These are phyloP conservation scores for Saccharomycopsis schoenii DNA, from an alignment of 805 yeast species.

Conservation along the genomic window DNA sequence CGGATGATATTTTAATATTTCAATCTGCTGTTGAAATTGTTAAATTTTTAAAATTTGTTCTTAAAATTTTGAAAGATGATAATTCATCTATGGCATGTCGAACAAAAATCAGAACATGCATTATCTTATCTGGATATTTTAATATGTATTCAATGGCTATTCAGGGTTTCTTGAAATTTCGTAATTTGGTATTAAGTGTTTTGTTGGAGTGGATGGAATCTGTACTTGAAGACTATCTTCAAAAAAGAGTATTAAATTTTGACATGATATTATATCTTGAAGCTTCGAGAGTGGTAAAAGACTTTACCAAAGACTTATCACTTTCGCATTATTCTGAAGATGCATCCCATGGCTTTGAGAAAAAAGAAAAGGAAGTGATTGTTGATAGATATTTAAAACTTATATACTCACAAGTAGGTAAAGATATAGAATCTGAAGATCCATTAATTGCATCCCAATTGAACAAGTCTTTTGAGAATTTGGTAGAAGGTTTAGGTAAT, in stretches of 20 bases:
- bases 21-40: not conserved
- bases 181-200: not conserved
- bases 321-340: conserved; percentile 2
- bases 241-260: not conserved
- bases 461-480: conserved; percentile 47
- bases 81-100: not conserved
- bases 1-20: not conserved
- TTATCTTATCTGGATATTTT: not conserved
- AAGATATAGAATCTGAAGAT: conserved; percentile 6
- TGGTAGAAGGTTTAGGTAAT: conserved; percentile 57
- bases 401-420: conserved; percentile 26
- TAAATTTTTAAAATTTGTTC: not conserved
- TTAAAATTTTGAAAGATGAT: not conserved
- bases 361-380: conserved; percentile 3
- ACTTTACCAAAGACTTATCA: not conserved
- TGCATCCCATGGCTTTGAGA: not conserved
- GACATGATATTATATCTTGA: conserved; percentile 2
- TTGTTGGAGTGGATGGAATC: conserved; percentile 8
- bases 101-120: not conserved
- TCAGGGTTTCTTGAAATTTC: not conserved
- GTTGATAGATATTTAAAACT: conserved; percentile 5
- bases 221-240: not conserved
- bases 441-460: conserved; percentile 38
- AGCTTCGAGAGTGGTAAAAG: conserved; percentile 3
- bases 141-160: not conserved